phyloP scores from a whole-genome alignment of 768 basidiomycete genomes.

The Kwoniella dendrophila region DNA sequence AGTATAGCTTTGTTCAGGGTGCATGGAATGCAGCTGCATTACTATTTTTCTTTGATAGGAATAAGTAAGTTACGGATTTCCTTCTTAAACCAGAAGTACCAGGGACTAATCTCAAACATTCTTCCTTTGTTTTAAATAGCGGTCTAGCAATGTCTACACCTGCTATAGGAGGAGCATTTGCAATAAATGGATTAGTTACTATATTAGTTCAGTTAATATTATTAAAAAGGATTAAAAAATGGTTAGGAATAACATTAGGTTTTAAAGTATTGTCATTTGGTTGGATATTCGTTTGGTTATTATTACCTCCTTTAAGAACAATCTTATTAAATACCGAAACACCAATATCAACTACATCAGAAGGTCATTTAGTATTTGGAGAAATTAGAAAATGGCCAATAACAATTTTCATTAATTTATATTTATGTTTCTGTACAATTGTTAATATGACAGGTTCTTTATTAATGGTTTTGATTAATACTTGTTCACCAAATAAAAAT shows the following conservation, averaged over 20 bases:
- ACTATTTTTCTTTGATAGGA: slow-evolving; percentile 52
- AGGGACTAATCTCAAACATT: too few species aligned
- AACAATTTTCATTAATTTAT: slow-evolving; percentile 42
- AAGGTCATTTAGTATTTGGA: slow-evolving; percentile 10
- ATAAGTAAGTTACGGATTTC: slow-evolving; percentile 38
- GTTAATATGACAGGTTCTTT: slow-evolving; percentile 41
- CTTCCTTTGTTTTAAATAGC: slow-evolving; percentile 23
- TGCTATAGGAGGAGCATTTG: slow-evolving; percentile 51
- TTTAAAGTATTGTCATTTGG: slow-evolving; percentile 50
- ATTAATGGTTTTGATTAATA: slow-evolving; percentile 53
- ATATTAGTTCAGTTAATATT: slow-evolving; percentile 50
- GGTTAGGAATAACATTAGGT: slow-evolving; percentile 40
- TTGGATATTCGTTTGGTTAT: slow-evolving; percentile 46
- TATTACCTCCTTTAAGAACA: slow-evolving; percentile 43
- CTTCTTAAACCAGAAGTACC: too few species aligned
- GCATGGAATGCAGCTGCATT: slow-evolving; percentile 51
- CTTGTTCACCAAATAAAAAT: slow-evolving; percentile 45
- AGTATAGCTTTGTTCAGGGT: slow-evolving; percentile 46
- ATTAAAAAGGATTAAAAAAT: slow-evolving; percentile 43
- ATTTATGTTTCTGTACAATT: slow-evolving; percentile 47
- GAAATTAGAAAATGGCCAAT: slow-evolving; percentile 36
- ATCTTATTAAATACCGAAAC: slow-evolving; percentile 43
- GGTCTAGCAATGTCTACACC: slow-evolving; percentile 52
- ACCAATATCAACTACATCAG: slow-evolving; percentile 13
- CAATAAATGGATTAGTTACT: slow-evolving; percentile 51